Base-by-base conservation (phyloP, 345 rosid species). In the Ricinus communis region DNA sequence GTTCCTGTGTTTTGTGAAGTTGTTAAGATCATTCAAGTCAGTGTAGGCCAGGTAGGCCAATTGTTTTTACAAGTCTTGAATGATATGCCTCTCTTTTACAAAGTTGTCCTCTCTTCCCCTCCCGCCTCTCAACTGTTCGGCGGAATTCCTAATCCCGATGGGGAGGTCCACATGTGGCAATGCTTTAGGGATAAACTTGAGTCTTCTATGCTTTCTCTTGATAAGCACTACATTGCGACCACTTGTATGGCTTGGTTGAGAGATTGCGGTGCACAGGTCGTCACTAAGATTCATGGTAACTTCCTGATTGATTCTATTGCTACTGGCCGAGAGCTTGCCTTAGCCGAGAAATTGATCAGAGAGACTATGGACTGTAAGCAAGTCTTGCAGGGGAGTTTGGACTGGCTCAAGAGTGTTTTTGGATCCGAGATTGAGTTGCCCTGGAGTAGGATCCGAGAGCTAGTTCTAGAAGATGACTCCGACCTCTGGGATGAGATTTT, bases 401-500 rank as follows among this genome's bases (percentile, higher is more conserved):
- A 93, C 55, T 95, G 99, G 99, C 94, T 95, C 69, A 88, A 81
- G 82, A 84, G 78, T 71, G 98, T 93, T 61, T 95, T 95, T 19
- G 98, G 99, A 63, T 95, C 97, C 56, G 99, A 95, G 83, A 84
- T 95, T 10, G 97, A 91, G 85, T 79, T 90, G 76, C 99, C 98
- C 10, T 95, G 99, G 99, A 89, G 90, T 76, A 89, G 97, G 79
- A 92, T 87, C 52, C 77, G 90, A 27, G 99, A 95, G 78, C 91
- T 95, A 74, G 97, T 95, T 74, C 69, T 95, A 71, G 88, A 85
- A 68, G 98, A 87, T 61, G 94, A 91, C 78, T 88, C 86, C 27
- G 94, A 95, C 81, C 87, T 93, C 70, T 93, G 99, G 99, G 90
- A 93, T 85, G 98, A 93, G 86, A 91, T 93, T 69, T 95, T 95